Evolutionary conservation across 1,139 yeast genomes (phyloP), one percentile per base, ranked within the genome.

Genomic region (Candida freyschussii): DNA sequence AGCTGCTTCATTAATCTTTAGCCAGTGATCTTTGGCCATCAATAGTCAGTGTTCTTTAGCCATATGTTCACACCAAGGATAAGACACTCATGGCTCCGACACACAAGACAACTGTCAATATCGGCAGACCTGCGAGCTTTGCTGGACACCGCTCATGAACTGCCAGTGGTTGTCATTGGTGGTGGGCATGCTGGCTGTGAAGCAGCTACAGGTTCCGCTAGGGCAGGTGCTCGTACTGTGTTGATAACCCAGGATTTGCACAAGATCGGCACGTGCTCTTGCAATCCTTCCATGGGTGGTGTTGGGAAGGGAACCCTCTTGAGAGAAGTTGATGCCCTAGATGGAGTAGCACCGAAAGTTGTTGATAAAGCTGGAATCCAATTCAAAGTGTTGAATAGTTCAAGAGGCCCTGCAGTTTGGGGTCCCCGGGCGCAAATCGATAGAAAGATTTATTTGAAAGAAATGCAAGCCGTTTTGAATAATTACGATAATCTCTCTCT

Each of bases 151-250:
- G 52, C 67, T n/a, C 60, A 63, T 6, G 53, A 56, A 19, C 63
- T 66, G 34, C 89, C 91, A 2, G 96, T 89, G 0, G 70, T 91
- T 1, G 91, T 93, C 4, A 76, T 93, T 16, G 99, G 99, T 4
- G 99, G 95, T 9, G 99, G 99, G 0, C 99, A 93, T 62, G 98
- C 98, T 23, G 99, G 99, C 4, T 82, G 95, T 48, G 99, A 93
- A 58, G 98, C 99, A 0, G 93, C 96, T 3, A 72, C 96, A 0
- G 98, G 93, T 0, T 69, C 95, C 0, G 95, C 97, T 1, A 67
- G 98, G 41, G 57, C 84, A 1, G 96, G 97, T 0, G 71, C 82
- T 1, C 44, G 54, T 3, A 85, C 97, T 0, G 39, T 37, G 14
- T 65, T 93, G 19, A 67, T 93, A 3, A 91, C 98, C 0, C 98